Percentiles rank a stretch among this genome's conserved stretches.
Evolutionary conservation across 495 filamentous ascomycete genomes (phyloP).

Genomic region (Pyrenula massariospora): DNA sequence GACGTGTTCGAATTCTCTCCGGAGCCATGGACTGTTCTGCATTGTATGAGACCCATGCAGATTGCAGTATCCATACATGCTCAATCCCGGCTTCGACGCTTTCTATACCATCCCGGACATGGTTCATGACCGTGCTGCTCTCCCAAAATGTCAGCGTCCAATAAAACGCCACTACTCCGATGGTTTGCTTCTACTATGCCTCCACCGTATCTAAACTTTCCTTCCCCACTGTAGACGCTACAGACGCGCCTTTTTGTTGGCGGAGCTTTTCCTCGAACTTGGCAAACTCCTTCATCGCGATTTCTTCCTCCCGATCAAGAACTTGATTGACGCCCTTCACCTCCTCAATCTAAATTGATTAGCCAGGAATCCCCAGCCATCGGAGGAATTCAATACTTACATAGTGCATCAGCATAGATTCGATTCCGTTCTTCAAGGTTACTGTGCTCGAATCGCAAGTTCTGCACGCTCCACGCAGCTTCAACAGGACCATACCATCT

Average conservation of each 20-base stretch:
- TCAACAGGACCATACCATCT: conserved; percentile 73
- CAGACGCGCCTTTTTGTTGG: conserved; percentile 53
- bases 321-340: conserved; percentile 88
- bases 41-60: too few relatives aligned
- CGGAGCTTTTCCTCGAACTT: conserved; percentile 93
- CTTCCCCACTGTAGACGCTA: conserved; percentile 51
- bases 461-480: conserved; percentile 82
- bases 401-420: conserved; percentile 91
- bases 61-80: background rate
- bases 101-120: too few relatives aligned
- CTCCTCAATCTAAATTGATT: conserved; percentile 66
- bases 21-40: too few relatives aligned
- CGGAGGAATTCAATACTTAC: conserved; percentile 21
- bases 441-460: conserved; percentile 95
- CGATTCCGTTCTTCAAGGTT: conserved; percentile 91
- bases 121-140: too few relatives aligned
- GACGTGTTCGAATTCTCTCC: background rate
- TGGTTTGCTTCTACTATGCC: conserved; percentile 11
- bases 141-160: background rate
- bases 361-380: conserved; percentile 1
- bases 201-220: conserved; percentile 53
- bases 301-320: conserved; percentile 82
- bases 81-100: too few relatives aligned
- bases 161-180: background rate
- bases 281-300: conserved; percentile 80